phyloP scores from a whole-genome alignment of 139 green algal genomes.

The Chlorella sorokiniana region DNA sequence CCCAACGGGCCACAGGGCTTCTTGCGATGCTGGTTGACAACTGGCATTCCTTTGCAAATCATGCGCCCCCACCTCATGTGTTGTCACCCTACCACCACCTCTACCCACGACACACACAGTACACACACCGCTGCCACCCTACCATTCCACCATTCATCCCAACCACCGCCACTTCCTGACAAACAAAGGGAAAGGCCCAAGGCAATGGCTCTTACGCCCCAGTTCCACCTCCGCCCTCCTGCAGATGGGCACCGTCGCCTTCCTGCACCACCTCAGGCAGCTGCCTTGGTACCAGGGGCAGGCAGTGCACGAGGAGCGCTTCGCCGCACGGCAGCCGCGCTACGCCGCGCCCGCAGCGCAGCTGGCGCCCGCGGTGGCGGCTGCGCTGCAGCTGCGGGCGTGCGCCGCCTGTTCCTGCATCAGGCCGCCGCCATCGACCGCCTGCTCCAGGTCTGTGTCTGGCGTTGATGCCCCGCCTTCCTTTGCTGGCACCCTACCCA shows the following conservation, averaged over 20 bases:
- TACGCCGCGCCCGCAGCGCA: constrained; percentile 20
- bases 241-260: constrained; percentile 40
- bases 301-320: constrained; percentile 64
- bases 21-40: neutral
- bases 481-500: neutral
- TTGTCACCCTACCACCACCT: too few relatives aligned
- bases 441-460: neutral
- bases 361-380: constrained; percentile 47
- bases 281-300: constrained; percentile 70
- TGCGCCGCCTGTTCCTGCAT: constrained; percentile 59
- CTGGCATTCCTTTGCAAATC: neutral
- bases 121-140: neutral
- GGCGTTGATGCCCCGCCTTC: neutral
- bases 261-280: constrained; percentile 69
- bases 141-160: neutral
- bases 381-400: constrained; percentile 54
- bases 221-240: neutral
- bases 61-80: too few relatives aligned
- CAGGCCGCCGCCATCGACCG: constrained; percentile 50
- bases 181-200: neutral
- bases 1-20: neutral
- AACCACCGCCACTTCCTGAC: neutral
- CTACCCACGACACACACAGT: too few relatives aligned
- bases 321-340: constrained; percentile 55
- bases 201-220: neutral